These are phyloP conservation scores for Bipolaris sorokiniana DNA, from an alignment of 2,329 filamentous ascomycete genomes.

Conservation along the genomic window DNA sequence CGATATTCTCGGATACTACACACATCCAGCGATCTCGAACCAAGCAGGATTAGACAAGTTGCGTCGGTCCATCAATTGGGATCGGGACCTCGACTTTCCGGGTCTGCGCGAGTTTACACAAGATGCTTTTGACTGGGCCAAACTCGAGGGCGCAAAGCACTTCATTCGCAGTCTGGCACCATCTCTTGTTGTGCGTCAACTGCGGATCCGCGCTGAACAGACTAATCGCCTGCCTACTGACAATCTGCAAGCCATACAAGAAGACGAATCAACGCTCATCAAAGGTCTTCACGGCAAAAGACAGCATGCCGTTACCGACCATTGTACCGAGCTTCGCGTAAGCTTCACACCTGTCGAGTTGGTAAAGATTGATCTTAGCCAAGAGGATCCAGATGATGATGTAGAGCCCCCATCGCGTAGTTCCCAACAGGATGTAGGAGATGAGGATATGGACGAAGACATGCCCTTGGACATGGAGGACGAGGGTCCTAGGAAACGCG, in stretches of 20 bases:
- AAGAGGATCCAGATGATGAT: constrained; percentile 76
- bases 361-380: constrained; percentile 76
- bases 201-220: constrained; percentile 48
- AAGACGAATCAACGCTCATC: constrained; percentile 63
- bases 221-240: constrained; percentile 27
- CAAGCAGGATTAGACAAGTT: constrained; percentile 63
- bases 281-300: constrained; percentile 71
- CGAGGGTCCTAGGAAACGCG: constrained; percentile 53
- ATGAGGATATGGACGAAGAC: constrained; percentile 49
- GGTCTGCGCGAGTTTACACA: constrained; percentile 75
- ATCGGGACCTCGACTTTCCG: constrained; percentile 66
- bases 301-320: constrained; percentile 75
- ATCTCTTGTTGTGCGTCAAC: constrained; percentile 70
- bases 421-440: constrained; percentile 26
- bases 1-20: constrained; percentile 84
- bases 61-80: constrained; percentile 63
- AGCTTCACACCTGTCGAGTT: constrained; percentile 77
- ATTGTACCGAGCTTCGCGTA: constrained; percentile 76
- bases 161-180: constrained; percentile 82
- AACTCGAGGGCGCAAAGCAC: constrained; percentile 78
- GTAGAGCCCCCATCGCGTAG: constrained; percentile 42
- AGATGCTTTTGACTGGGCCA: constrained; percentile 86
- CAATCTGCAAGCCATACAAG: constrained; percentile 50
- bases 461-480: constrained; percentile 38
- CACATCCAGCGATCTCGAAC: constrained; percentile 80